These are phyloP conservation scores for Termitomyces sp. DNA, from an alignment of 768 basidiomycete genomes.

Conservation along the genomic window DNA sequence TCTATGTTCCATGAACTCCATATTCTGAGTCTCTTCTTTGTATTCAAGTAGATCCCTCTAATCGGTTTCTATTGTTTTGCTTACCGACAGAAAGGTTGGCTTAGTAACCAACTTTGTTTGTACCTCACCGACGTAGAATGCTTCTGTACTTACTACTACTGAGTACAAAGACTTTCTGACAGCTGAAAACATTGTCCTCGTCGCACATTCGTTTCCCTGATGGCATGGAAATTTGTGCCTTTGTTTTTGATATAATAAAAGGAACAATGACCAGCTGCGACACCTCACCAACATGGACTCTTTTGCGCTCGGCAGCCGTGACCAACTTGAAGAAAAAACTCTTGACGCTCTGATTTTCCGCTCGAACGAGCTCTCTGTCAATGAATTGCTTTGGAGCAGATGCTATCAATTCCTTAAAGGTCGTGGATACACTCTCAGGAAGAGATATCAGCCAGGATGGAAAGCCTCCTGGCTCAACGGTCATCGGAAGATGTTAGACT, in stretches of 20 bases:
- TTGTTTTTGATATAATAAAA: neutral
- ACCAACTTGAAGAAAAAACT: neutral
- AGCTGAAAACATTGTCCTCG: neutral
- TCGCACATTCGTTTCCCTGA: neutral
- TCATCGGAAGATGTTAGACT: neutral
- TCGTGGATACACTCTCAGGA: conserved; percentile 14
- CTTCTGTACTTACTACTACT: too few species aligned
- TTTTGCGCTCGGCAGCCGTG: neutral
- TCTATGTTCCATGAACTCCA: too few species aligned
- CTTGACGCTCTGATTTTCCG: neutral
- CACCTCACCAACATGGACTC: neutral
- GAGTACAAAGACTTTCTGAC: too few species aligned
- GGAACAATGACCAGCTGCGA: neutral
- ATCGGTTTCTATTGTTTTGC: neutral
- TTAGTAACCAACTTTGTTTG: neutral
- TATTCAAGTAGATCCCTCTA: too few species aligned
- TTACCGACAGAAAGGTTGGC: neutral
- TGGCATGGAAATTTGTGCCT: neutral
- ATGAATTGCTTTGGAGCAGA: conserved; percentile 12
- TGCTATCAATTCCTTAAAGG: conserved; percentile 13
- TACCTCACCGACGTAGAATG: too few species aligned
- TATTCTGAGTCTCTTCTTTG: too few species aligned
- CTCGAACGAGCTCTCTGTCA: neutral
- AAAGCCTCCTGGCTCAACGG: conserved; percentile 12
- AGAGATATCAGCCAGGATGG: conserved; percentile 17